phyloP scores from a whole-genome alignment of 331 rosid species.

The Phaseolus coccineus region DNA sequence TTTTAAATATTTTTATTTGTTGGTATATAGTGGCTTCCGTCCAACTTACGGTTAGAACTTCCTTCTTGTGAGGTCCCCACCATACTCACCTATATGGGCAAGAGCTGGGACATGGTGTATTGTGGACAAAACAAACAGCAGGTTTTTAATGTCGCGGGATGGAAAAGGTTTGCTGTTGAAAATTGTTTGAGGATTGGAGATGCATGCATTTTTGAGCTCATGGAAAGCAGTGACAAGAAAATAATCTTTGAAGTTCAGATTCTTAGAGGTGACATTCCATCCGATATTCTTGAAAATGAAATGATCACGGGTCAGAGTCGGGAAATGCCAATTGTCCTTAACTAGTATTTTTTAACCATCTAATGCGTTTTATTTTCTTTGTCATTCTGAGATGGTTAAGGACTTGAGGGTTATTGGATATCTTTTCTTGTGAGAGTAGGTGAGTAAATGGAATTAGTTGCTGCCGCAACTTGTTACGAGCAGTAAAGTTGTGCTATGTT shows the following conservation, averaged over 20 bases:
- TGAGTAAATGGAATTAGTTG: not conserved
- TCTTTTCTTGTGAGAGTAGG: not conserved
- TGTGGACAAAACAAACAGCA: conserved; percentile 34
- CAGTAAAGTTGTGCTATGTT: conserved; percentile 12
- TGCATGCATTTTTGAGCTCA: conserved; percentile 66
- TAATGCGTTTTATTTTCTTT: conserved; percentile 1
- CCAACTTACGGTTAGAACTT: conserved; percentile 31
- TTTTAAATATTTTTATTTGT: conserved; percentile 18
- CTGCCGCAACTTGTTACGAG: conserved; percentile 2
- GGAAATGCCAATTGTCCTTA: conserved; percentile 49
- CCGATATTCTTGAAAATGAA: conserved; percentile 32
- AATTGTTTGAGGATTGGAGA: conserved; percentile 67
- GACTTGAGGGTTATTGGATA: not conserved
- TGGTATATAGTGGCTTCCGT: conserved; percentile 40
- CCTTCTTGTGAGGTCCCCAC: conserved; percentile 47
- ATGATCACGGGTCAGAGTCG: conserved; percentile 33
- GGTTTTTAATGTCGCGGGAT: conserved; percentile 31
- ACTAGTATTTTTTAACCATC: conserved; percentile 32
- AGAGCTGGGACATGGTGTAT: conserved; percentile 55
- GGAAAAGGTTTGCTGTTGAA: conserved; percentile 58
- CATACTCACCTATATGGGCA: conserved; percentile 46
- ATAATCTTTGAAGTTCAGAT: conserved; percentile 63
- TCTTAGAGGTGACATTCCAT: conserved; percentile 75
- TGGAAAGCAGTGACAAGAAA: conserved; percentile 34
- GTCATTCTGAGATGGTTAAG: conserved; percentile 9